phyloP scores from a whole-genome alignment of 108 stramenopile genomes.

The Licmophora abbreviata region DNA sequence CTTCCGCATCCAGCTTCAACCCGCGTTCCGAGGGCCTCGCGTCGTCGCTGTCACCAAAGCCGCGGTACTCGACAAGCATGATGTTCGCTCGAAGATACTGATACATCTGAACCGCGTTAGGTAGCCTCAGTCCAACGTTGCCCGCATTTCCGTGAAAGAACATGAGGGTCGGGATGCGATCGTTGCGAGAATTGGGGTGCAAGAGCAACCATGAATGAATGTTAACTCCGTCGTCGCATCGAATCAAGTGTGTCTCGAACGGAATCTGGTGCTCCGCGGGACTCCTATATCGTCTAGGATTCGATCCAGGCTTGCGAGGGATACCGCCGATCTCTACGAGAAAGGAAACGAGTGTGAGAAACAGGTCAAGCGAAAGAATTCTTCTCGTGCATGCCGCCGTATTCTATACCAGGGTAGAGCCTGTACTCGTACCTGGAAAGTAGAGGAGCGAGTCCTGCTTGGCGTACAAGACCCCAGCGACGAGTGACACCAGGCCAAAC shows the following conservation, averaged over 20 bases:
- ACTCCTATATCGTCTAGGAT: constrained; percentile 62
- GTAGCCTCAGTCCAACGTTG: constrained; percentile 91
- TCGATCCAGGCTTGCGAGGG: constrained; percentile 43
- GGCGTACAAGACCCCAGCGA: constrained; percentile 36
- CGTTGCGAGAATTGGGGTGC: constrained; percentile 26
- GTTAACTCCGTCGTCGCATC: constrained; percentile 45
- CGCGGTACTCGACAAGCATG: constrained; percentile 90
- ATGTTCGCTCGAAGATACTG: constrained; percentile 61
- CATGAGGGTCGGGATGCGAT: constrained; percentile 67
- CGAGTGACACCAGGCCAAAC: constrained; percentile 26
- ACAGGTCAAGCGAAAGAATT: background rate
- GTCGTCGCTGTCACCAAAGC: constrained; percentile 77
- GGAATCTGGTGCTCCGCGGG: constrained; percentile 53
- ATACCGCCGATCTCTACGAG: constrained; percentile 47
- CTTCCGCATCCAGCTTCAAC: constrained; percentile 82
- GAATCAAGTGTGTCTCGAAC: constrained; percentile 55
- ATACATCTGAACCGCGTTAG: constrained; percentile 77
- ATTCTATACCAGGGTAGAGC: too few relatives aligned
- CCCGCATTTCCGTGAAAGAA: constrained; percentile 99
- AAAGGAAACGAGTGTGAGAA: background rate
- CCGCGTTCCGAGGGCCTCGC: constrained; percentile 71
- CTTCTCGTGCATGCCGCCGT: too few relatives aligned
- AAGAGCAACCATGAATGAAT: constrained; percentile 85
- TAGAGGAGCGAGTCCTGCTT: constrained; percentile 77
- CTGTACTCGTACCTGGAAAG: constrained; percentile 27